A percentile compares a stretch with the other conserved stretches of the same genome.
phyloP scores from a whole-genome alignment of 148 eudicot genomes.

The Spergularia marina region DNA sequence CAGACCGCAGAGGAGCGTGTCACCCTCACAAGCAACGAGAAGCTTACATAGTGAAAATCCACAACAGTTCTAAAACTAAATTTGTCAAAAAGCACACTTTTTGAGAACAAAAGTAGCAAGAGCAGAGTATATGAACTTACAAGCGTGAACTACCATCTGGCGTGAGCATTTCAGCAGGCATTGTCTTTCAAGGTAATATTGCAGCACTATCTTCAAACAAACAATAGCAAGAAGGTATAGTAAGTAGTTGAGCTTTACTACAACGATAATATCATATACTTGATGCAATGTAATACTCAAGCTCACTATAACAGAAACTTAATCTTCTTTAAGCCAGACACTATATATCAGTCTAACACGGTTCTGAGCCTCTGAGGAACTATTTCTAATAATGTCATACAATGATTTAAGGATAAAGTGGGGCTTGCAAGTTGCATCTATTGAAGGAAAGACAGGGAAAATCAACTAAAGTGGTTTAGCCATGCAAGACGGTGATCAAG shows the following conservation, averaged over 20 bases:
- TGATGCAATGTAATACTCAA: not conserved
- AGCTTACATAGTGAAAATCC: not conserved
- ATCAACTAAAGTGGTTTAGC: too few relatives aligned
- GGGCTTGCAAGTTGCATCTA: too few relatives aligned
- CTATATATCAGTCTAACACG: not conserved
- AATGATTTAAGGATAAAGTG: too few relatives aligned
- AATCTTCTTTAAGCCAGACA: not conserved
- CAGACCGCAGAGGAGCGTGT: not conserved
- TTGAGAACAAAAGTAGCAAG: not conserved
- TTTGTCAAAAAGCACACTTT: not conserved
- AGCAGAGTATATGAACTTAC: slow-evolving; percentile 45
- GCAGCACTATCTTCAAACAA: slow-evolving; percentile 67
- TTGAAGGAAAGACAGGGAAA: too few relatives aligned
- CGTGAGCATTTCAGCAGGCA: slow-evolving; percentile 93
- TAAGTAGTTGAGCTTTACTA: slow-evolving; percentile 12
- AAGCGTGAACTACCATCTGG: slow-evolving; percentile 66
- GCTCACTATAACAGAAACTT: not conserved
- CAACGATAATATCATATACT: not conserved
- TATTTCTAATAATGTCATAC: not conserved
- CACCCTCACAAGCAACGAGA: not conserved
- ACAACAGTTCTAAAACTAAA: not conserved
- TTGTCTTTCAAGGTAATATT: slow-evolving; percentile 88
- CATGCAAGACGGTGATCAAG: too few relatives aligned
- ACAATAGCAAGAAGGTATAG: slow-evolving; percentile 17
- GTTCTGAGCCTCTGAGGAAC: not conserved